Percentiles rank a stretch among this genome's conserved stretches.
phyloP scores from a whole-genome alignment of 306 rosid species.

The Cajanus cajan region DNA sequence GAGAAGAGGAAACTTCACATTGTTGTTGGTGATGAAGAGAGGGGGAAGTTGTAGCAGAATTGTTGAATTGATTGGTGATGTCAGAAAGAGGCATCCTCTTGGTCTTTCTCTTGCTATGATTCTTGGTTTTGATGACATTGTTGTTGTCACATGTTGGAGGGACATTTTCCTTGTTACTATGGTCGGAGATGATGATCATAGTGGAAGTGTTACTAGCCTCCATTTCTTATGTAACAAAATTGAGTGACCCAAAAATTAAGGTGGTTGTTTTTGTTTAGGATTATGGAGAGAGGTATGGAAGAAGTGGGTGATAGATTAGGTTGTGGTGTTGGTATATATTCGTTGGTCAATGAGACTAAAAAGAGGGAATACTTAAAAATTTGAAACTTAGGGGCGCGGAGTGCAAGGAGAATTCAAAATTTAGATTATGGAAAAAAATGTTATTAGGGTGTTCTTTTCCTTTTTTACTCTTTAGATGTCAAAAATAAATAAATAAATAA shows the following conservation, averaged over 20 bases:
- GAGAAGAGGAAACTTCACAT: neutral
- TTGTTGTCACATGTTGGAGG: neutral
- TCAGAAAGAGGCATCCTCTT: slow-evolving; percentile 39
- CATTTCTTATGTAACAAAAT: neutral
- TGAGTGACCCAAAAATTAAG: neutral
- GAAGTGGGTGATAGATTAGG: neutral
- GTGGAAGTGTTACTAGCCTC: neutral
- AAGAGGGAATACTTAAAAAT: neutral
- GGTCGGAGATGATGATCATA: neutral
- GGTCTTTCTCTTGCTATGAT: neutral
- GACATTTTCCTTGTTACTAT: slow-evolving; percentile 34
- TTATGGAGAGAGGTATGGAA: neutral
- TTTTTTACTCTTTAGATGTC: neutral
- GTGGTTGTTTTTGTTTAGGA: neutral
- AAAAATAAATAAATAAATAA: too few species aligned
- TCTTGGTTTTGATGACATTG: slow-evolving; percentile 16
- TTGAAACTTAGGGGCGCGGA: neutral
- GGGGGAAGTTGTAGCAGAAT: neutral
- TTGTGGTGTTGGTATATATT: neutral
- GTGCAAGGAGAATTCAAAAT: neutral
- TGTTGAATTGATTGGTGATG: slow-evolving; percentile 25
- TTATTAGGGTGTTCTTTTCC: too few species aligned
- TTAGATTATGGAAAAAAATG: too few species aligned
- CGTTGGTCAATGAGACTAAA: neutral
- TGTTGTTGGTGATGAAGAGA: neutral